Evolutionary conservation across 345 rosid genomes (phyloP).

Genomic region (Salix viminalis): DNA sequence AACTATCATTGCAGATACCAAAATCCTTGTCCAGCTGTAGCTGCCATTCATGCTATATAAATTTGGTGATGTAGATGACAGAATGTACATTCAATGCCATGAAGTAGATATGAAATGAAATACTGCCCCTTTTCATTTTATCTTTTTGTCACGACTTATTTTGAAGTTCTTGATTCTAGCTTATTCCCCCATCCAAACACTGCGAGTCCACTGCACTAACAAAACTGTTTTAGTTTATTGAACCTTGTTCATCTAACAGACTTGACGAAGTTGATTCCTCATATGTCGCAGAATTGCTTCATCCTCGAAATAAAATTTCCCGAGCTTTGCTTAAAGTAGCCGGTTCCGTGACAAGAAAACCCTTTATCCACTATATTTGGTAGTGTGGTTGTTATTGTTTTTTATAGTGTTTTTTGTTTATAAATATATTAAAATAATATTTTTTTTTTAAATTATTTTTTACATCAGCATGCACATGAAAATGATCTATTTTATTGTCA

Average conservation of each 20-base stretch:
- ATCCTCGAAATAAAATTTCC: constrained; percentile 45
- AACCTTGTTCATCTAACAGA: not conserved
- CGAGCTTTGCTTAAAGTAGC: constrained; percentile 41
- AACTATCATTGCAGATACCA: not conserved
- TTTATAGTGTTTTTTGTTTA: too few relatives aligned
- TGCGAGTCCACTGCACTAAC: too few relatives aligned
- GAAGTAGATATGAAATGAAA: not conserved
- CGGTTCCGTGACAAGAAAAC: constrained; percentile 62
- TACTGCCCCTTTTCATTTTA: not conserved
- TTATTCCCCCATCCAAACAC: too few relatives aligned
- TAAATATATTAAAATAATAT: too few relatives aligned
- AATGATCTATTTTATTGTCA: too few relatives aligned
- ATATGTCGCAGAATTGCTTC: constrained; percentile 66
- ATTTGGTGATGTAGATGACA: not conserved
- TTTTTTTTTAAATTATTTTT: too few relatives aligned
- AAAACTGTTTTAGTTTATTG: too few relatives aligned
- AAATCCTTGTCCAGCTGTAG: not conserved
- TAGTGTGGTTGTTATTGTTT: too few relatives aligned
- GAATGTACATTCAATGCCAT: constrained; percentile 7
- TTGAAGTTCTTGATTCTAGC: too few relatives aligned
- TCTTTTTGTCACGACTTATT: not conserved
- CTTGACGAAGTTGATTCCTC: constrained; percentile 84
- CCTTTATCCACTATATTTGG: constrained; percentile 22
- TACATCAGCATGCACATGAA: too few relatives aligned
- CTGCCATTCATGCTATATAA: not conserved